Conservation (phyloP, 2,329 filamentous ascomycete genomes). For the Botrytis cinerea region DNA sequence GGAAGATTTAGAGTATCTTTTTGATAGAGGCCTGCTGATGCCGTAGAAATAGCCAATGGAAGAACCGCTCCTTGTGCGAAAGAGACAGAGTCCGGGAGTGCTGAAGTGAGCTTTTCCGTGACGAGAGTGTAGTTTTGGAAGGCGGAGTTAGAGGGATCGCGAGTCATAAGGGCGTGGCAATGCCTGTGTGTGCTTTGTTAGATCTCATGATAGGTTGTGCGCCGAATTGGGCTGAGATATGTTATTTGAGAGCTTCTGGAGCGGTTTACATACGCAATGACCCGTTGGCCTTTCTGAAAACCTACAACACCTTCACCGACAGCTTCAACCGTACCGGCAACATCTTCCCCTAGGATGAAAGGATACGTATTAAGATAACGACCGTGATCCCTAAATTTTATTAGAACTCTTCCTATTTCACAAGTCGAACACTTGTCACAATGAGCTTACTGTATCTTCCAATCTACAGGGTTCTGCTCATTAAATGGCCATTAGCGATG, state of each 20-base stretch:
- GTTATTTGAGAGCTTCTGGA: background rate
- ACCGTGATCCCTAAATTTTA: background rate
- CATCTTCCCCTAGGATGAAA: background rate
- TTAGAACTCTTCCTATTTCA: background rate
- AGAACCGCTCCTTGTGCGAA: background rate
- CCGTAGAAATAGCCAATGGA: background rate
- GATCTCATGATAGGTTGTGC: background rate
- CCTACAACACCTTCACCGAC: background rate
- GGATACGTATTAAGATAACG: background rate
- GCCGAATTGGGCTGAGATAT: background rate
- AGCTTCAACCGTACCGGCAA: background rate
- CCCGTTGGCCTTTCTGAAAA: background rate
- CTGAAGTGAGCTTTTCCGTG: background rate
- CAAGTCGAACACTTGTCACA: background rate
- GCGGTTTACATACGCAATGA: background rate
- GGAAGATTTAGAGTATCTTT: background rate
- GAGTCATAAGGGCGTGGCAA: background rate
- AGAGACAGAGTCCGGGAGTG: background rate
- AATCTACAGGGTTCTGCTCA: background rate
- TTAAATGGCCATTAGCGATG: background rate
- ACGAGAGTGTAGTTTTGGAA: background rate
- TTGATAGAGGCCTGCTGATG: background rate
- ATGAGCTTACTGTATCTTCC: background rate
- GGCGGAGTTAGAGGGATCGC: background rate
- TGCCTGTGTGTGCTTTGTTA: background rate